Evolutionary conservation across 176 grass and related monocot genomes (phyloP).

Genomic region (Thalia dealbata): DNA sequence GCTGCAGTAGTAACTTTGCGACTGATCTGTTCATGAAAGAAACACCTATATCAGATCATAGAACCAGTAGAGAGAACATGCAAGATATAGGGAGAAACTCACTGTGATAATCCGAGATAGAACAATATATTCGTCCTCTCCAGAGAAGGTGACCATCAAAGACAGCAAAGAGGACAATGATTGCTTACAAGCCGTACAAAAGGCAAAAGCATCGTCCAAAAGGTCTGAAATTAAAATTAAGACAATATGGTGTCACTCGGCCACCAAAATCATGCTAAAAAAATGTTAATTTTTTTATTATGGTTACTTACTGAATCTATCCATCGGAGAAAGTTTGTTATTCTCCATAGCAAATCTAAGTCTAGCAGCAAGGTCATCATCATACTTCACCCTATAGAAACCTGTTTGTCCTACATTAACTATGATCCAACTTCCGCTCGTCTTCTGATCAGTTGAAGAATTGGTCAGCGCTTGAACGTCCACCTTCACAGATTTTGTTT

Average conservation of each 20-base stretch:
- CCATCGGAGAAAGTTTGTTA: slow-evolving; percentile 55
- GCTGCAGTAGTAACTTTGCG: slow-evolving; percentile 45
- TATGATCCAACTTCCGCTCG: slow-evolving; percentile 41
- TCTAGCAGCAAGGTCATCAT: slow-evolving; percentile 53
- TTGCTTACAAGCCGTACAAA: slow-evolving; percentile 58
- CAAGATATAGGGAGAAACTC: slow-evolving; percentile 21
- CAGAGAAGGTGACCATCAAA: slow-evolving; percentile 49
- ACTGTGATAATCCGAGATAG: slow-evolving; percentile 55
- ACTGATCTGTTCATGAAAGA: slow-evolving; percentile 38
- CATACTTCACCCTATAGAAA: slow-evolving; percentile 84
- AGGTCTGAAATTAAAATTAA: slow-evolving; percentile 38
- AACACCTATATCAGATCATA: slow-evolving; percentile 10
- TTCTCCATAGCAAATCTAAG: slow-evolving; percentile 56
- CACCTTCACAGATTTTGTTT: slow-evolving; percentile 51
- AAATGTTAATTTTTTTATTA: slow-evolving; percentile 16
- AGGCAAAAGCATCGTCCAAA: slow-evolving; percentile 61
- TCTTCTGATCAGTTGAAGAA: slow-evolving; percentile 14
- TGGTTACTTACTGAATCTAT: slow-evolving; percentile 54
- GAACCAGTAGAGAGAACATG: background rate
- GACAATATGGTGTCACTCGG: slow-evolving; percentile 1
- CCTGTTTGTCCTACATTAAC: slow-evolving; percentile 75
- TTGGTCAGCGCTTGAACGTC: slow-evolving; percentile 8
- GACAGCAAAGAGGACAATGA: slow-evolving; percentile 56
- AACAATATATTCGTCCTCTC: slow-evolving; percentile 59
- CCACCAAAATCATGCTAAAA: background rate